These are phyloP conservation scores for Boletus barrowsii DNA, from an alignment of 768 basidiomycete species.

Conservation along the genomic window DNA sequence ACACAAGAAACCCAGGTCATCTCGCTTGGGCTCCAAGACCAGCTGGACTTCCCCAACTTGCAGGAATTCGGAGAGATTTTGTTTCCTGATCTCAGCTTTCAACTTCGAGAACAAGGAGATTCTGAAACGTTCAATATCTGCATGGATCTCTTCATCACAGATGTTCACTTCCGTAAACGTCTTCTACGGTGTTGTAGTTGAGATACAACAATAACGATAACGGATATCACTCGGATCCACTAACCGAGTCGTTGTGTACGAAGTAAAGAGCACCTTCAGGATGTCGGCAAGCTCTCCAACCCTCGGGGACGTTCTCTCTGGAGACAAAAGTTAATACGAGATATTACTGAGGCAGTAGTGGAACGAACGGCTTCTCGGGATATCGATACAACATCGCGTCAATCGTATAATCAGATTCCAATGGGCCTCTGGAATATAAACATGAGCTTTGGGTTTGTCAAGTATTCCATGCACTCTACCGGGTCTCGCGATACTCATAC, in stretches of 20 bases:
- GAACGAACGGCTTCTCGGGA: constrained; percentile 19
- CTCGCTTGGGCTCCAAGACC: constrained; percentile 40
- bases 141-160: constrained; percentile 33
- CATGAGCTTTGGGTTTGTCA: not conserved
- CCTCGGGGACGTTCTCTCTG: constrained; percentile 22
- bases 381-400: constrained; percentile 18
- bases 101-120: constrained; percentile 19
- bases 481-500: constrained; percentile 5
- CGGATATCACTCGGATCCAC: constrained; percentile 1
- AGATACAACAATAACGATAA: not conserved
- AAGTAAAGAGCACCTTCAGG: constrained; percentile 66
- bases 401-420: constrained; percentile 3
- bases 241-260: constrained; percentile 44
- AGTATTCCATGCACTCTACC: constrained; percentile 3
- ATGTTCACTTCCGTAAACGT: constrained; percentile 57
- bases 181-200: constrained; percentile 34
- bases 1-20: constrained; percentile 20
- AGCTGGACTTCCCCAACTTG: constrained; percentile 37
- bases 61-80: constrained; percentile 23
- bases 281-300: constrained; percentile 50
- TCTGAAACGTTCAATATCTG: constrained; percentile 37
- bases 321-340: not conserved
- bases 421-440: not conserved
- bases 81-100: constrained; percentile 4
- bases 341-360: not conserved